Base-by-base conservation (phyloP, 169 alveolate species). In the Eimeria falciformis region DNA sequence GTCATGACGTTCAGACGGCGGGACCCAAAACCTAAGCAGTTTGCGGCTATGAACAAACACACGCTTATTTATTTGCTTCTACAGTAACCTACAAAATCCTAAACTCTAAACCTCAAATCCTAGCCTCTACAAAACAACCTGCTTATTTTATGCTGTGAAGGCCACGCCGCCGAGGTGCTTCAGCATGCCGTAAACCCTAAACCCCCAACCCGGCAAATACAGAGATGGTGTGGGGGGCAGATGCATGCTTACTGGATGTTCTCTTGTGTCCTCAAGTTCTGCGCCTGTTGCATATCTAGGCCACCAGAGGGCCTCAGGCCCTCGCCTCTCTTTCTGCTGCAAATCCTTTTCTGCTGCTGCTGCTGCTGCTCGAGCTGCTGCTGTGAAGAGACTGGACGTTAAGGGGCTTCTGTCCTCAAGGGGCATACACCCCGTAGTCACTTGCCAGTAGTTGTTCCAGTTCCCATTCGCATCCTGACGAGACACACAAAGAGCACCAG, bases 331-430 rank as follows among this genome's bases (percentile, higher is more conserved):
- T 12, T 12, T 56, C 85, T 75, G 85, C 85, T 75, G 85, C 46
- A 0, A 29, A 11, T 73, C 27, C 40, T 75, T 21, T 43, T 23
- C 40, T 33, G 40, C 40, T 33, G 40, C 40, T 75, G 85, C 85
- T 75, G 85, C 66, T 75, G 85, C 85, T 75, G 85, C 85, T 46
- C 66, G 56, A 43, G 85, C 58, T 21, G 73, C 40, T 62, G 73
- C 73, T 62, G 73, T 27, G 1, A 27, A 12, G 2, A 33, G 40
- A 33, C 40, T 33, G 40, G 40, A 33, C 40, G 40, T 33, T 33
- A 33, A 2, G 40, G 40, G 40, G 40, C 40, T 33, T 0, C 40
- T 33, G 40, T 33, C 40, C 40, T 33, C 40, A 33, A 2, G 40
- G 2, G 40, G 40, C 40, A 33, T 1, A 33, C 40, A 33, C 40